Percentiles rank a stretch among this genome's conserved stretches.
Evolutionary conservation across 306 rosid species (phyloP).

Genomic region (Pyrus betulifolia): DNA sequence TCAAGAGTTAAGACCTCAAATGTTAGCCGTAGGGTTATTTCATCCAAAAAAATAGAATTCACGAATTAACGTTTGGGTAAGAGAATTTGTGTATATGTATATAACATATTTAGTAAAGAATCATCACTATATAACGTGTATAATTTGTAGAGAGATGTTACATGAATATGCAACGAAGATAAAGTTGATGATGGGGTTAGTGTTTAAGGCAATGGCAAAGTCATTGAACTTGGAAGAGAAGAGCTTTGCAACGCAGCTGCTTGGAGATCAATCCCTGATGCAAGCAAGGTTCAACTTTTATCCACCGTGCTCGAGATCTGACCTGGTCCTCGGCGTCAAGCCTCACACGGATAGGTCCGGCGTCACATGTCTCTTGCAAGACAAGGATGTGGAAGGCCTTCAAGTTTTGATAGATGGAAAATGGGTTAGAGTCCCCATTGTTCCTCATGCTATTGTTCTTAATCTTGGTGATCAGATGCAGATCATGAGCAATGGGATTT

Average conservation of each 20-base stretch:
- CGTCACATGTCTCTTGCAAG: slow-evolving; percentile 61
- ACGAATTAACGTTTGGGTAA: too few relatives aligned
- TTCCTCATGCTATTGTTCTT: slow-evolving; percentile 51
- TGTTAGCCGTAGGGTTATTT: too few relatives aligned
- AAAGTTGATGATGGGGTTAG: slow-evolving; percentile 19
- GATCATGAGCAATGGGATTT: slow-evolving; percentile 5
- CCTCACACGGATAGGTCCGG: slow-evolving; percentile 65
- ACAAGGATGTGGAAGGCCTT: slow-evolving; percentile 64
- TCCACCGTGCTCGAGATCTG: slow-evolving; percentile 60
- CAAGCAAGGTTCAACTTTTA: slow-evolving; percentile 54
- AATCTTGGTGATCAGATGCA: slow-evolving; percentile 66
- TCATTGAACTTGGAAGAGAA: slow-evolving; percentile 60
- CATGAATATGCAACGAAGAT: slow-evolving; percentile 37
- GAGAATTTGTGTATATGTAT: too few relatives aligned
- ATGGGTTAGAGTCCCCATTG: slow-evolving; percentile 62
- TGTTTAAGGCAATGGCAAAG: slow-evolving; percentile 64
- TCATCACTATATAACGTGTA: too few relatives aligned
- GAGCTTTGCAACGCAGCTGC: slow-evolving; percentile 18
- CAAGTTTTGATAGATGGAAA: slow-evolving; percentile 55
- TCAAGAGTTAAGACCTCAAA: too few relatives aligned
- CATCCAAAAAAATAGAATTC: too few relatives aligned
- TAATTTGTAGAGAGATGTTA: slow-evolving; percentile 32
- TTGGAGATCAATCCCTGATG: slow-evolving; percentile 5
- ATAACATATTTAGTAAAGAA: too few relatives aligned
- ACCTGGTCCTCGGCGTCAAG: slow-evolving; percentile 54